Conservation (phyloP, 2,329 filamentous ascomycete species). For the Cryphonectria naterciae region DNA sequence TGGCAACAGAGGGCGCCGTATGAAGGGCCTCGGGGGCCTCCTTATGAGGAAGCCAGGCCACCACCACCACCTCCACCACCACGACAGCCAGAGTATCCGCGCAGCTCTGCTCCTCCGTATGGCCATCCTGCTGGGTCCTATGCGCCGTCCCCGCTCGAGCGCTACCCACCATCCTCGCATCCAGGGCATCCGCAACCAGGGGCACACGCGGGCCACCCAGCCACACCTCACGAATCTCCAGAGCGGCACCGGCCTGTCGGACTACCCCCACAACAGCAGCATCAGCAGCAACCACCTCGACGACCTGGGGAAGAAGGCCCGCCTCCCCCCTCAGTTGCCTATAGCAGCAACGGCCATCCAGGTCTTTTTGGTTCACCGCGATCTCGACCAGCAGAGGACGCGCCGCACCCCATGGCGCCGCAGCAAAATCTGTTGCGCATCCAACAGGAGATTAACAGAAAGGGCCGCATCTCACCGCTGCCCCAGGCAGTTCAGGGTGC, state of each 20-base stretch:
- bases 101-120: conserved; percentile 46
- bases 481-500: conserved; percentile 94
- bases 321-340: conserved; percentile 55
- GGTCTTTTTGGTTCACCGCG: conserved; percentile 49
- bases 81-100: conserved; percentile 54
- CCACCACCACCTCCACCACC: conserved; percentile 46
- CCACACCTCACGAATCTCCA: conserved; percentile 52
- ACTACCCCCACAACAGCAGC: conserved; percentile 40
- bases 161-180: conserved; percentile 42
- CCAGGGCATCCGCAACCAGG: conserved; percentile 40
- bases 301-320: conserved; percentile 53
- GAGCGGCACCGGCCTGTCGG: conserved; percentile 52
- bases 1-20: conserved; percentile 46
- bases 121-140: conserved; percentile 43
- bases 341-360: conserved; percentile 47
- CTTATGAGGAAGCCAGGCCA: conserved; percentile 44
- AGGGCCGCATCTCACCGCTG: conserved; percentile 82
- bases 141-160: conserved; percentile 43
- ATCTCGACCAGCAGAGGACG: conserved; percentile 52
- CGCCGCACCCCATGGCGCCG: conserved; percentile 59
- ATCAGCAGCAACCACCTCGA: conserved; percentile 40
- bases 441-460: conserved; percentile 74
- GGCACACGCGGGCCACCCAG: conserved; percentile 38
- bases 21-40: conserved; percentile 44
- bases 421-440: conserved; percentile 74